A percentile compares a stretch with the other conserved stretches of the same genome.
Evolutionary conservation across 352 stramenopile genomes (phyloP).

Genomic region (Pythium rishiriense): DNA sequence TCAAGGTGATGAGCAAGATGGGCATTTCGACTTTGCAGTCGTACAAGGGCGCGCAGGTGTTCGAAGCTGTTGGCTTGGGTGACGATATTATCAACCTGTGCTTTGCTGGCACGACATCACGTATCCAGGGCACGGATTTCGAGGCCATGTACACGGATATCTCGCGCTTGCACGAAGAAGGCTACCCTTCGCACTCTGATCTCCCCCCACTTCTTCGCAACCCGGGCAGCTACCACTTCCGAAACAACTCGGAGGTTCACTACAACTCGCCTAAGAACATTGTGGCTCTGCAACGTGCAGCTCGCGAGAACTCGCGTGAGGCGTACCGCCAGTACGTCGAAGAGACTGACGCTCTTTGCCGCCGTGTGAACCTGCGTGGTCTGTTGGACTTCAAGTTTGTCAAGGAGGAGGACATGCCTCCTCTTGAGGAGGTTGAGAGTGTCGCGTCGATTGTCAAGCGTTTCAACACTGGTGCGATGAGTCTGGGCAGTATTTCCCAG

Average conservation of each 20-base stretch:
- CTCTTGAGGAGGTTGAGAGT: slow-evolving; percentile 93
- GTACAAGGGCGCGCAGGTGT: slow-evolving; percentile 96
- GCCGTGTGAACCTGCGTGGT: slow-evolving; percentile 92
- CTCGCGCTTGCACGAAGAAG: slow-evolving; percentile 88
- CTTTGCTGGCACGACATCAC: slow-evolving; percentile 85
- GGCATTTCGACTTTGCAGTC: slow-evolving; percentile 95
- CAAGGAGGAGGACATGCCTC: slow-evolving; percentile 80
- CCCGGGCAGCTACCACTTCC: slow-evolving; percentile 95
- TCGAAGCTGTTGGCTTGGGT: slow-evolving; percentile 94
- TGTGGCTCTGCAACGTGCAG: slow-evolving; percentile 93
- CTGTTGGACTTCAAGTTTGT: slow-evolving; percentile 95
- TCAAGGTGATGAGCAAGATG: slow-evolving; percentile 94
- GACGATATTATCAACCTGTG: slow-evolving; percentile 91
- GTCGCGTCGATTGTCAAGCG: slow-evolving; percentile 94
- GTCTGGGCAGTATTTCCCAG: slow-evolving; percentile 93
- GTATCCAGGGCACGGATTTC: slow-evolving; percentile 94
- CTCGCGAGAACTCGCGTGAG: slow-evolving; percentile 91
- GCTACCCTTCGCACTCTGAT: slow-evolving; percentile 79
- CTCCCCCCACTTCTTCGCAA: slow-evolving; percentile 91
- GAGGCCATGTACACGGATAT: slow-evolving; percentile 95
- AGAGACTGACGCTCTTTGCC: slow-evolving; percentile 85
- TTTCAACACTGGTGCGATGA: slow-evolving; percentile 97
- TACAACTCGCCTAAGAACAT: slow-evolving; percentile 96
- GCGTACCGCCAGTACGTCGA: slow-evolving; percentile 93
- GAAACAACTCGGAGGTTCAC: slow-evolving; percentile 93